These are phyloP conservation scores for Emericellopsis cladophorae DNA, from an alignment of 2,329 filamentous ascomycete species.

Conservation along the genomic window DNA sequence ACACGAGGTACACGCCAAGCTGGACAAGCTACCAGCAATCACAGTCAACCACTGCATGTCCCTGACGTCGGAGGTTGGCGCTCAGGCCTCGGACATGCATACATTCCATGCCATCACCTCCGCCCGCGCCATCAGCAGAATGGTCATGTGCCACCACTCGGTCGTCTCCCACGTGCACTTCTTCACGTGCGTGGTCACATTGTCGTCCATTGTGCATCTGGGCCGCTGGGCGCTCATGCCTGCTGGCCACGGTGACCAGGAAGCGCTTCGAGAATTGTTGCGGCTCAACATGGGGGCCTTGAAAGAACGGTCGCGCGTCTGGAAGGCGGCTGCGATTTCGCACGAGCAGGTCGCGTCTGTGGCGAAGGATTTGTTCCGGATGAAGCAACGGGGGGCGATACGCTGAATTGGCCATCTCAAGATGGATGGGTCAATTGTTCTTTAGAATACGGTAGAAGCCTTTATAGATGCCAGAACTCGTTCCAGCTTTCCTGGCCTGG, in stretches of 20 bases:
- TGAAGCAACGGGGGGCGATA: slow-evolving; percentile 32
- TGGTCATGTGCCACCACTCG: slow-evolving; percentile 61
- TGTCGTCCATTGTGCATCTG: slow-evolving; percentile 70
- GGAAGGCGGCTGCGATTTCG: slow-evolving; percentile 59
- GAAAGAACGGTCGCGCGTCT: slow-evolving; percentile 54
- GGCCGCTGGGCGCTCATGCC: slow-evolving; percentile 51
- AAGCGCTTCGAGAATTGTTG: slow-evolving; percentile 56
- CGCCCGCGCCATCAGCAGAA: slow-evolving; percentile 62
- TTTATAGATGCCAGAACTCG: too few relatives aligned
- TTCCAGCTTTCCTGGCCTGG: too few relatives aligned
- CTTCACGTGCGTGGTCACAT: slow-evolving; percentile 67
- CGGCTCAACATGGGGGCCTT: slow-evolving; percentile 68
- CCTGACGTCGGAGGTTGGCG: slow-evolving; percentile 35
- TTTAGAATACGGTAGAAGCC: too few relatives aligned
- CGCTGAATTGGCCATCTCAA: too few relatives aligned
- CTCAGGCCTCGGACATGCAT: slow-evolving; percentile 50
- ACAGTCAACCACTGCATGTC: slow-evolving; percentile 55
- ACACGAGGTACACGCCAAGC: slow-evolving; percentile 66
- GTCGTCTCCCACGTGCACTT: slow-evolving; percentile 64
- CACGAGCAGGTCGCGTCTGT: slow-evolving; percentile 66
- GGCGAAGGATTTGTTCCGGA: slow-evolving; percentile 59
- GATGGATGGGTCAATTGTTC: too few relatives aligned
- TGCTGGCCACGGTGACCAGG: slow-evolving; percentile 34
- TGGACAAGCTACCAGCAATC: slow-evolving; percentile 47
- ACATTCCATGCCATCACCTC: slow-evolving; percentile 71